Conservation (phyloP, 2,329 filamentous ascomycete genomes). For the Mycosphaerella sp. region DNA sequence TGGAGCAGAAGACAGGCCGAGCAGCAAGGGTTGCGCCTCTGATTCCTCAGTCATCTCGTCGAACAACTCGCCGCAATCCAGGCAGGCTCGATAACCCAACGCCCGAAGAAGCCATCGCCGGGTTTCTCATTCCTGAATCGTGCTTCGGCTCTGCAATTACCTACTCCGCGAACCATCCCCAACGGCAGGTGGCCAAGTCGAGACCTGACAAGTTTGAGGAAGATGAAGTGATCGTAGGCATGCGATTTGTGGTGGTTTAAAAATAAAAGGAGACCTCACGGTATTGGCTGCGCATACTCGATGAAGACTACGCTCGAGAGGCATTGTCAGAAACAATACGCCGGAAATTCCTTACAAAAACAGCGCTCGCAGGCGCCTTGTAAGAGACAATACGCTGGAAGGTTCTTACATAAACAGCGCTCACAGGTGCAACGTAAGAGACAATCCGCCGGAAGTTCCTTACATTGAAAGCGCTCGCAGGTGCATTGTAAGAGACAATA, state of each 20-base stretch:
- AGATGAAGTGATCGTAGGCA: conserved; percentile 37
- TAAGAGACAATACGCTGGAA: no score
- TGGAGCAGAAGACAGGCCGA: neutral
- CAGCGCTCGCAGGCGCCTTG: no score
- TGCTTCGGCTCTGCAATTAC: conserved; percentile 21
- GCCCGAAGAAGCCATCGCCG: conserved; percentile 12
- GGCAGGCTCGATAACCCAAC: conserved; percentile 4
- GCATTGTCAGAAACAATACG: neutral
- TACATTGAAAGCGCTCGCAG: no score
- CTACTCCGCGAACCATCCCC: conserved; percentile 25
- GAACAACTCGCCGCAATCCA: neutral
- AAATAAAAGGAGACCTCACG: conserved; percentile 10
- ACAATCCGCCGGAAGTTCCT: no score
- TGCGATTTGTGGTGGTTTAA: conserved; percentile 38
- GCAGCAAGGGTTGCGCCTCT: neutral
- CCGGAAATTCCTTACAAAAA: no score
- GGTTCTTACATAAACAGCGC: no score
- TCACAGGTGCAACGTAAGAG: no score
- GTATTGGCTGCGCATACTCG: neutral
- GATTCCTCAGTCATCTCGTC: neutral
- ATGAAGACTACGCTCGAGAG: neutral
- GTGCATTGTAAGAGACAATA: no score
- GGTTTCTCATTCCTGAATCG: conserved; percentile 22
- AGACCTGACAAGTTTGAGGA: conserved; percentile 38
- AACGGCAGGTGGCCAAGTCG: conserved; percentile 38